These are phyloP conservation scores for Colletotrichum simmondsii DNA, from an alignment of 2,329 filamentous ascomycete species.

Conservation along the genomic window DNA sequence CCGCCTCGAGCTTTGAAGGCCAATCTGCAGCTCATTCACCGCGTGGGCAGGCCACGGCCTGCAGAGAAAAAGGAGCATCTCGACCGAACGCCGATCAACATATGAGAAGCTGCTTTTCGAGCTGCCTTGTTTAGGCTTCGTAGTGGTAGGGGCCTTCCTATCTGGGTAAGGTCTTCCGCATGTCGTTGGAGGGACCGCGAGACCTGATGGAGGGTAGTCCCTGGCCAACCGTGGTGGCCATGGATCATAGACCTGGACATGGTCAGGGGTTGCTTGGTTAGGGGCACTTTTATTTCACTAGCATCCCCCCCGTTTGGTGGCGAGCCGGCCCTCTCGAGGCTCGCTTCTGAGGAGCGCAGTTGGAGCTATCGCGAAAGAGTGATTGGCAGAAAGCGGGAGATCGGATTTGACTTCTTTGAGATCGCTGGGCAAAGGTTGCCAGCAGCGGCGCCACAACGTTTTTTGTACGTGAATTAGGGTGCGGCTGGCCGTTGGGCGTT, in stretches of 20 bases:
- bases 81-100: slow-evolving; percentile 9
- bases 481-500: not conserved
- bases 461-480: not conserved
- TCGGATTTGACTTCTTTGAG: not conserved
- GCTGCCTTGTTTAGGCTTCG: slow-evolving; percentile 31
- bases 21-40: slow-evolving; percentile 2
- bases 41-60: not conserved
- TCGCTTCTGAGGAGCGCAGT: not conserved
- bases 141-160: slow-evolving; percentile 21
- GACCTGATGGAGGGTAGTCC: not conserved
- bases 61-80: not conserved
- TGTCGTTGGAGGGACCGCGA: slow-evolving; percentile 16
- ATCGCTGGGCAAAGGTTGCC: slow-evolving; percentile 1
- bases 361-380: slow-evolving; percentile 6
- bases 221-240: not conserved
- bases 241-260: too few relatives aligned
- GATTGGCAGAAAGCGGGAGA: slow-evolving; percentile 22
- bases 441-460: not conserved
- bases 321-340: not conserved
- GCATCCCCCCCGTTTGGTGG: not conserved
- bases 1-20: not conserved
- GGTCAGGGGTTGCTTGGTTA: not conserved
- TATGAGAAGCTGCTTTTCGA: slow-evolving; percentile 12
- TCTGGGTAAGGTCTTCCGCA: slow-evolving; percentile 21
- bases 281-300: not conserved